Evolutionary conservation across 768 basidiomycete genomes (phyloP).

Genomic region (Leccinellum rugosiceps): DNA sequence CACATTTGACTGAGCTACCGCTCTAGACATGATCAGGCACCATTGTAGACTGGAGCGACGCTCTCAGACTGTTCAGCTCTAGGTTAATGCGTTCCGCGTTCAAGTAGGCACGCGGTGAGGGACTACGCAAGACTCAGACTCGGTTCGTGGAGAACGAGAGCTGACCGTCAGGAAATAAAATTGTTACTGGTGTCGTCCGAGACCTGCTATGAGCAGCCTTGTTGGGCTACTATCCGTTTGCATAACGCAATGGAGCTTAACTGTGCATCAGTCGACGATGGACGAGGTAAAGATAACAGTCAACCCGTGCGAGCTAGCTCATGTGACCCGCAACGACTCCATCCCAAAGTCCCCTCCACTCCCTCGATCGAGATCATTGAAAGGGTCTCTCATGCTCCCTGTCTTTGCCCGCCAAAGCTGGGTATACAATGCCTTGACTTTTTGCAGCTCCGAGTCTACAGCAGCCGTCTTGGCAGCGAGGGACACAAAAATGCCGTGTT

Average conservation of each 20-base stretch:
- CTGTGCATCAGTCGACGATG: not conserved
- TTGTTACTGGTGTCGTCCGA: not conserved
- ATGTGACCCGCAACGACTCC: slow-evolving; percentile 26
- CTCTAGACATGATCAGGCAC: no score
- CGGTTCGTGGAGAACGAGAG: no score
- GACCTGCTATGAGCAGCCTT: not conserved
- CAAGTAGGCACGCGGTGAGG: no score
- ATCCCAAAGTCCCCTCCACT: slow-evolving; percentile 44
- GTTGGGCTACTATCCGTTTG: not conserved
- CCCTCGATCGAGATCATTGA: slow-evolving; percentile 50
- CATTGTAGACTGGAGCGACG: no score
- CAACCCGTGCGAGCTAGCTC: not conserved
- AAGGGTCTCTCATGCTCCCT: slow-evolving; percentile 82
- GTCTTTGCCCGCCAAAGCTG: slow-evolving; percentile 78
- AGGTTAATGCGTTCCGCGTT: no score
- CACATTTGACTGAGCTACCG: no score
- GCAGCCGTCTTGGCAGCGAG: slow-evolving; percentile 75
- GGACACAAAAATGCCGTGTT: slow-evolving; percentile 73
- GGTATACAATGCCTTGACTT: slow-evolving; percentile 70
- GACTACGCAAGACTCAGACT: no score
- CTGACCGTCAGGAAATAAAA: not conserved
- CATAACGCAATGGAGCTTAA: not conserved
- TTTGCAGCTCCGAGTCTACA: slow-evolving; percentile 70
- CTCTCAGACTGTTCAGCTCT: no score
- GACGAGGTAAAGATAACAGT: not conserved